Percentiles rank a stretch among this genome's conserved stretches.
Conservation (phyloP, 2,329 filamentous ascomycete species). For the Neonectria punicea region DNA sequence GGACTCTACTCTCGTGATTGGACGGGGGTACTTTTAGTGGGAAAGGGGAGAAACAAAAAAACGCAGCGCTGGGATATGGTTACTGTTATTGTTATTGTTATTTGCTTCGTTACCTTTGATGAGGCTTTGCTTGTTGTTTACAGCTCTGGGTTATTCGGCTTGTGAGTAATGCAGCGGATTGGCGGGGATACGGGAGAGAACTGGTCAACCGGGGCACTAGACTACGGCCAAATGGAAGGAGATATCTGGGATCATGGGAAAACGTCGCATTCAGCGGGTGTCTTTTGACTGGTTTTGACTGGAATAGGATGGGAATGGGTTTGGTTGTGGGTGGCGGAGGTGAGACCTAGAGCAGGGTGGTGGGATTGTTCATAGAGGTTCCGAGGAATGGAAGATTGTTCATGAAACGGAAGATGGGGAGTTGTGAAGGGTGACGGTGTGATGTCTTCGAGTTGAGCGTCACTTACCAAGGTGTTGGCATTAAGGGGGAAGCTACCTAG, state of each 20-base stretch:
- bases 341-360: constrained; percentile 7
- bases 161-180: constrained; percentile 21
- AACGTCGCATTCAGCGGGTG: constrained; percentile 19
- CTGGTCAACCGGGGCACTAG: constrained; percentile 13
- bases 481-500: background rate
- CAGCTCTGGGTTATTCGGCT: constrained; percentile 16
- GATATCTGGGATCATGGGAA: constrained; percentile 12
- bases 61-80: constrained; percentile 13
- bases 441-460: background rate
- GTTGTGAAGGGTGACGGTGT: background rate
- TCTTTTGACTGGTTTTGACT: constrained; percentile 1
- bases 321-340: background rate
- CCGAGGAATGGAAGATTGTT: constrained; percentile 17
- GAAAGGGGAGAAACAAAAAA: constrained; percentile 18
- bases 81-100: constrained; percentile 27
- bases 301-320: constrained; percentile 14
- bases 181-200: background rate
- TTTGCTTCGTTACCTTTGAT: constrained; percentile 17
- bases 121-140: constrained; percentile 20
- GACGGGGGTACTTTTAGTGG: constrained; percentile 10
- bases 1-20: constrained; percentile 12
- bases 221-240: constrained; percentile 16
- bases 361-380: constrained; percentile 22
- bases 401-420: constrained; percentile 1
- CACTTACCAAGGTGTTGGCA: too few relatives aligned